Conservation (phyloP, 2,329 filamentous ascomycete genomes). For the Catunica adiposa region DNA sequence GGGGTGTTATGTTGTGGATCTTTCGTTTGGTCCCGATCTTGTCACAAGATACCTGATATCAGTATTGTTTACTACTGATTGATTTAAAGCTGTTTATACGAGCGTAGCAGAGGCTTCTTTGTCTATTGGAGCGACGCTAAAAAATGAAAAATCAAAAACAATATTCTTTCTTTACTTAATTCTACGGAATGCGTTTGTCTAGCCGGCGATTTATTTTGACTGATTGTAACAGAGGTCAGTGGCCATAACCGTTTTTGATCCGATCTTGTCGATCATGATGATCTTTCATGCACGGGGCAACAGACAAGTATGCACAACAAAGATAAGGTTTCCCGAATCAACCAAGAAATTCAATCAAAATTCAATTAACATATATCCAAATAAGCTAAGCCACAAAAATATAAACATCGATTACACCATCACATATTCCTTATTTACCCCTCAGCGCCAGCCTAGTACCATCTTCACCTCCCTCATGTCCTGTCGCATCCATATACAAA, state of each 20-base stretch:
- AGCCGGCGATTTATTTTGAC: too few species aligned
- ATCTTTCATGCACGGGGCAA: neutral
- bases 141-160: neutral
- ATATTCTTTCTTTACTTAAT: too few species aligned
- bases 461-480: slow-evolving; percentile 22
- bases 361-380: too few species aligned
- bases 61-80: neutral
- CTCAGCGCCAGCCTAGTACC: neutral
- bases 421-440: neutral
- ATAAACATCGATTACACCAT: neutral
- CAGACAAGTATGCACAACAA: neutral
- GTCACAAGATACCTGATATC: neutral
- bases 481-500: slow-evolving; percentile 78
- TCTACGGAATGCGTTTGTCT: too few species aligned
- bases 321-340: too few species aligned
- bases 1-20: too few species aligned
- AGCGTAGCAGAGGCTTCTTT: too few species aligned
- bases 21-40: slow-evolving; percentile 6
- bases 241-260: neutral
- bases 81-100: neutral
- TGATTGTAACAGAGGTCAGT: neutral
- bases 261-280: neutral
- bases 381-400: neutral
- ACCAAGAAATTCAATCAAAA: neutral
- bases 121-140: neutral